phyloP scores from a whole-genome alignment of 2,329 filamentous ascomycete genomes.

The Fusarium sp. region DNA sequence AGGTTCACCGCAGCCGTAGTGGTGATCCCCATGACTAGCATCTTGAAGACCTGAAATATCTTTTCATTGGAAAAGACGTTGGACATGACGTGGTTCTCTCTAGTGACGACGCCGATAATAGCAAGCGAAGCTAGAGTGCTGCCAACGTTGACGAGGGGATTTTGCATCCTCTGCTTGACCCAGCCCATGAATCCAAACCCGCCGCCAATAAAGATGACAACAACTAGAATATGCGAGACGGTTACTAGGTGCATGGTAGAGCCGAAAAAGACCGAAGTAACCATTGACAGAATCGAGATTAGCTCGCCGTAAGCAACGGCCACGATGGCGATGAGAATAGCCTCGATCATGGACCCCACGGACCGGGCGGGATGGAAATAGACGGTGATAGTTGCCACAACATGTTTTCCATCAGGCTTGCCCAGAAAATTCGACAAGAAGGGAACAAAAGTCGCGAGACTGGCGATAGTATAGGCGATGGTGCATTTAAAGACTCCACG shows the following conservation, averaged over 20 bases:
- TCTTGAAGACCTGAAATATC: slow-evolving; percentile 83
- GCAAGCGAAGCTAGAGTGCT: slow-evolving; percentile 89
- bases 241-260: slow-evolving; percentile 72
- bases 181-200: slow-evolving; percentile 89
- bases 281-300: slow-evolving; percentile 87
- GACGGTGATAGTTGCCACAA: slow-evolving; percentile 92
- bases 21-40: slow-evolving; percentile 80
- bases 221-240: slow-evolving; percentile 81
- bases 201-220: slow-evolving; percentile 86
- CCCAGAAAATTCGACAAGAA: slow-evolving; percentile 80
- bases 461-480: slow-evolving; percentile 87
- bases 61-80: slow-evolving; percentile 86
- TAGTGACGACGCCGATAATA: slow-evolving; percentile 89
- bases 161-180: slow-evolving; percentile 83
- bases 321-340: slow-evolving; percentile 78
- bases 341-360: slow-evolving; percentile 90
- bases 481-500: slow-evolving; percentile 90
- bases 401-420: slow-evolving; percentile 89
- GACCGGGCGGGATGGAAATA: slow-evolving; percentile 94
- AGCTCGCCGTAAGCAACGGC: slow-evolving; percentile 79
- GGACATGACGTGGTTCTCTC: slow-evolving; percentile 88
- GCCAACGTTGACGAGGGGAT: slow-evolving; percentile 84
- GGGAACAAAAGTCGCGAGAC: slow-evolving; percentile 84
- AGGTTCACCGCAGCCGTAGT: slow-evolving; percentile 80
- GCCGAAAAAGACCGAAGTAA: slow-evolving; percentile 81